These are phyloP conservation scores for Pleurozium schreberi DNA, from an alignment of 225 moss, liverwort and hornwort genomes.

Conservation along the genomic window DNA sequence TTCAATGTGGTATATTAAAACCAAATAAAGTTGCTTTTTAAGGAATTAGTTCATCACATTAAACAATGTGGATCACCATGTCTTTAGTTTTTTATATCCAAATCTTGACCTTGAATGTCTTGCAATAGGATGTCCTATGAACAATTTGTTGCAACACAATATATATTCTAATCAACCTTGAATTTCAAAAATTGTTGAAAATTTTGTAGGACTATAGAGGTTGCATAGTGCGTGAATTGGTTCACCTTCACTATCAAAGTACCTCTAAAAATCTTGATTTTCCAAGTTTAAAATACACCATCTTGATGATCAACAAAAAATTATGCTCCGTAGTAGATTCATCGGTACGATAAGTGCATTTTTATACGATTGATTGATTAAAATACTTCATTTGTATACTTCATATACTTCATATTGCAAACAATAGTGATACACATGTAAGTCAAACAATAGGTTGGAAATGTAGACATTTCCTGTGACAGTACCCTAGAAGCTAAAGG, in stretches of 20 bases:
- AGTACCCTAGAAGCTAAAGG: too few species aligned
- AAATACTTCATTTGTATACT: too few species aligned
- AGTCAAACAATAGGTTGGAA: background rate
- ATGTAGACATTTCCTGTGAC: background rate
- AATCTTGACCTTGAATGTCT: background rate
- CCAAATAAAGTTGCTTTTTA: background rate
- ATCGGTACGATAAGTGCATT: background rate
- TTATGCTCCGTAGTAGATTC: background rate
- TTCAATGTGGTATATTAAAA: too few species aligned
- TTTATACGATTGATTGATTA: too few species aligned
- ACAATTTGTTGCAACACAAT: background rate
- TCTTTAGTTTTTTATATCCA: background rate
- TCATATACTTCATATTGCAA: too few species aligned
- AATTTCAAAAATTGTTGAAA: background rate
- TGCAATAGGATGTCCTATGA: background rate
- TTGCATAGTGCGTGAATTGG: too few species aligned
- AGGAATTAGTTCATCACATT: background rate
- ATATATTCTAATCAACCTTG: background rate
- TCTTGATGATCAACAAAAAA: background rate
- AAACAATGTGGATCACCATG: background rate
- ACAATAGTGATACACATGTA: background rate
- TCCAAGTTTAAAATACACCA: background rate
- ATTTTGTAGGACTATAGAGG: rapidly evolving
- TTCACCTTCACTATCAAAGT: background rate
- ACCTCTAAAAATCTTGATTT: background rate